Percentiles rank a stretch among this genome's conserved stretches.
These are phyloP conservation scores for Selenicereus undatus DNA, from an alignment of 148 eudicot genomes.

Conservation along the genomic window DNA sequence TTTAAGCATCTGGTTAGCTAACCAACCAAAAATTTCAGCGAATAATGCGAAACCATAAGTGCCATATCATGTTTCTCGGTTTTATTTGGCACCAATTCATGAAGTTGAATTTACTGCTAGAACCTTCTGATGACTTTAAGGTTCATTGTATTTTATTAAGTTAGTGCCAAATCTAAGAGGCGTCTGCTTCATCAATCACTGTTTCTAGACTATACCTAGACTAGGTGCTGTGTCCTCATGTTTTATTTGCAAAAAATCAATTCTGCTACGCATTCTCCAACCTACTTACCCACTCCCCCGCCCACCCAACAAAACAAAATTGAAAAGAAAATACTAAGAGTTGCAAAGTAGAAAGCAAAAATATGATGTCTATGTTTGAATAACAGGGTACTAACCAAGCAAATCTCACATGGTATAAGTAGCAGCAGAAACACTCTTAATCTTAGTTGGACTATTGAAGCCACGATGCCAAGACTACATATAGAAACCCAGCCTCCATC, in stretches of 20 bases:
- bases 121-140: too few species aligned
- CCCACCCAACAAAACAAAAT: too few species aligned
- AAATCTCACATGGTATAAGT: constrained; percentile 49
- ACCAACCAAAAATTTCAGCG: background rate
- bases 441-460: constrained; percentile 35
- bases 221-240: background rate
- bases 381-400: constrained; percentile 56
- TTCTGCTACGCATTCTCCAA: background rate
- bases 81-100: too few species aligned
- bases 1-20: background rate
- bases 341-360: background rate
- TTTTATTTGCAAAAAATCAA: background rate
- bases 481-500: constrained; percentile 56
- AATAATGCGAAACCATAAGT: too few species aligned
- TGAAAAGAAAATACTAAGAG: too few species aligned
- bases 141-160: too few species aligned
- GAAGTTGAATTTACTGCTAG: too few species aligned
- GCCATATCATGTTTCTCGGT: too few species aligned
- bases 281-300: too few species aligned
- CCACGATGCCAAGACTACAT: constrained; percentile 69
- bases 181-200: too few species aligned
- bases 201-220: background rate
- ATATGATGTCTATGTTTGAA: background rate
- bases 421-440: constrained; percentile 33
- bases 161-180: too few species aligned